Evolutionary conservation across 2,329 filamentous ascomycete genomes (phyloP).

Genomic region (Zasmidium cellare): DNA sequence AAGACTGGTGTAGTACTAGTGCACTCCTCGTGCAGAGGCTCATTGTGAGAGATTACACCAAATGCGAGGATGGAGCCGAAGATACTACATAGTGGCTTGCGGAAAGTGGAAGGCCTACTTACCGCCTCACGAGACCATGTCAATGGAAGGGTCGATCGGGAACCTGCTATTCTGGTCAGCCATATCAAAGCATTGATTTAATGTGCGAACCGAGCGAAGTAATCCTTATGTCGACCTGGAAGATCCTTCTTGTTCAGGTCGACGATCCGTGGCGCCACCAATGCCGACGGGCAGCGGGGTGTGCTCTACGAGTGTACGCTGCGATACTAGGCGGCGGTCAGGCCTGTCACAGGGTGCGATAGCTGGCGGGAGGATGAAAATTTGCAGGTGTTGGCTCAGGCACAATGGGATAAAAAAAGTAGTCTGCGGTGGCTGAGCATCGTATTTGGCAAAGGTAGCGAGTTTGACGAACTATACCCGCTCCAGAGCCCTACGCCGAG

Average conservation of each 20-base stretch:
- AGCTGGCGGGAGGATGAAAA: conserved; percentile 1
- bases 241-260: neutral
- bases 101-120: neutral
- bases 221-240: neutral
- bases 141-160: neutral
- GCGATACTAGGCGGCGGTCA: neutral
- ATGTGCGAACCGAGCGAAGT: neutral
- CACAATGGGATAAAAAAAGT: neutral
- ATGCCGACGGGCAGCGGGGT: neutral
- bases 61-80: neutral
- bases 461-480: neutral
- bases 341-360: neutral
- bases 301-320: neutral
- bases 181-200: neutral
- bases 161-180: neutral
- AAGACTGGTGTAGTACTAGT: neutral
- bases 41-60: neutral
- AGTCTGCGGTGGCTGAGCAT: neutral
- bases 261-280: neutral
- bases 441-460: neutral
- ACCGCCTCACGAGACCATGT: neutral
- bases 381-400: conserved; percentile 1
- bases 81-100: neutral
- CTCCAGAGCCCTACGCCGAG: neutral
- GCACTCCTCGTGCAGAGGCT: neutral